Evolutionary conservation across 2,329 filamentous ascomycete genomes (phyloP), one percentile per base, ranked within the genome.

Genomic region (Acephala macrosclerotiorum): DNA sequence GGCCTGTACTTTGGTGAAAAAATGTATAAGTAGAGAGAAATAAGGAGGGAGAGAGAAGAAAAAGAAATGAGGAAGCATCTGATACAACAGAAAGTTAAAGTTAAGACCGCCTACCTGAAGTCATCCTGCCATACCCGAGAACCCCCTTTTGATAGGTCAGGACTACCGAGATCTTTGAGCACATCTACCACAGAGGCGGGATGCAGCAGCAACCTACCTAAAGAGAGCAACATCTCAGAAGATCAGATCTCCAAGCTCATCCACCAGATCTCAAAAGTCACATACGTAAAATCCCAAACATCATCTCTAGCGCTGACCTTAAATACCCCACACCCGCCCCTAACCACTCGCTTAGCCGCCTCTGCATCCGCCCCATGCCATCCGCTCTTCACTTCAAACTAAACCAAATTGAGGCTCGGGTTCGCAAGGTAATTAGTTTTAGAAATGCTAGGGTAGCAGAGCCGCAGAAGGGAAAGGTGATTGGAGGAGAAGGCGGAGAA

Each of bases 321-420:
- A 58, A n/a, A 22, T 45, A 40, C 22, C 25, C 42, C 33, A 38
- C 29, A 38, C 33, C 33, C 55, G 55, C 58, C 42, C 58, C 42
- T 45, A 49, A 64, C 18, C 18, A 14, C 22, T 60, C 56, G 47
- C 40, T 60, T 53, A 35, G 42, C 61, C 61, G 61, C 26, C 56
- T 26, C 35, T n/a, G 38, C 61, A 64, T 53, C 61, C 61, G 61
- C 61, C 56, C 55, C 61, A n/a, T 53, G 45, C 7, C 25, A 22
- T 33, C 29, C 47, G 42, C 56, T 59, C 18, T 22, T 51, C 25
- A 16, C 8, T 14, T 26, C 20, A 51, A n/a, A 20, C 47, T 51
- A 51, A 12, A 4, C 49, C 9, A 18, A 7, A 53, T 53, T 11
- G 14, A 33, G 49, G 49, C 33, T 53, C 61, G 61, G 61, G 55